Conservation (phyloP, 140 eudicot genomes). For the Oenanthe javanica region DNA sequence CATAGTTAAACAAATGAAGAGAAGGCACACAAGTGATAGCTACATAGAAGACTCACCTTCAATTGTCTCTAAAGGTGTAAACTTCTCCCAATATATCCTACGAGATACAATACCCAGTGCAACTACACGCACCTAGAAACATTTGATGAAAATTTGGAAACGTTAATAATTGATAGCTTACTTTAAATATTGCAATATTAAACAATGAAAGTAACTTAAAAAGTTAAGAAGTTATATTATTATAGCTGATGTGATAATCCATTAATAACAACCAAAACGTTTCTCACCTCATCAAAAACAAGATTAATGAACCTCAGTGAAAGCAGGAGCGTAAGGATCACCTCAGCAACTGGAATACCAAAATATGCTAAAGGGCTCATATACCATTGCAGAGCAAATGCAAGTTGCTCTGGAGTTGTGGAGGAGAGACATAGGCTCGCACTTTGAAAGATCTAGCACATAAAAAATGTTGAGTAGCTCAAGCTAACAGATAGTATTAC, state of each 20-base stretch:
- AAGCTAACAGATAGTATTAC: background rate
- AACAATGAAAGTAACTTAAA: background rate
- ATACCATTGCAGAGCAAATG: constrained; percentile 81
- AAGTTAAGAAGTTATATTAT: background rate
- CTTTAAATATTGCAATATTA: background rate
- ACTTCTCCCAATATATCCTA: constrained; percentile 75
- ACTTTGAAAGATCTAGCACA: constrained; percentile 76
- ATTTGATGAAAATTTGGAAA: background rate
- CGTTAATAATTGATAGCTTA: background rate
- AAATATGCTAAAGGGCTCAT: constrained; percentile 57
- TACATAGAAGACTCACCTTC: constrained; percentile 39
- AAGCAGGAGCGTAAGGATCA: constrained; percentile 75
- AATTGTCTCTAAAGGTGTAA: constrained; percentile 79
- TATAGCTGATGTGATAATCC: no score
- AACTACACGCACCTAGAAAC: constrained; percentile 68
- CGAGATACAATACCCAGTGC: constrained; percentile 92
- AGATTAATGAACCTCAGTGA: constrained; percentile 81
- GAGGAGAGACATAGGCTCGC: constrained; percentile 88
- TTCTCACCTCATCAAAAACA: constrained; percentile 89
- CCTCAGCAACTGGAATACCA: constrained; percentile 86
- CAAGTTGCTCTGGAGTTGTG: constrained; percentile 90
- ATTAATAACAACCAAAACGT: background rate
- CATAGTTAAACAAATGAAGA: background rate
- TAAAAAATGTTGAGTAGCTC: background rate
- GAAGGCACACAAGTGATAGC: background rate